These are phyloP conservation scores for Kalanchoe fedtschenkoi DNA, from an alignment of 164 flowering plant genomes.

Conservation along the genomic window DNA sequence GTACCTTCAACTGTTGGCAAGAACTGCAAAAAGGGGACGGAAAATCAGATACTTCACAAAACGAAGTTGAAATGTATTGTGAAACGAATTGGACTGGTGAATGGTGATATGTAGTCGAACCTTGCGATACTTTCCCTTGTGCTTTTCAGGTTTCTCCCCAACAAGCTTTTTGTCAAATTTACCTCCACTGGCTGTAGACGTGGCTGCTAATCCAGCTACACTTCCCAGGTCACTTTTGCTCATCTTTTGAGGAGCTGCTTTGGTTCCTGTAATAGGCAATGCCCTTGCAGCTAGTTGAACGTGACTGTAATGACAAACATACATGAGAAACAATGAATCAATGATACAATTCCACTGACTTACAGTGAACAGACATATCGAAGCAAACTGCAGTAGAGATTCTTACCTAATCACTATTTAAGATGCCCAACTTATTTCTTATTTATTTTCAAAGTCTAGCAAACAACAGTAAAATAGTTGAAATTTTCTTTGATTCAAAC, in stretches of 20 bases:
- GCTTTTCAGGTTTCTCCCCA: constrained; percentile 80
- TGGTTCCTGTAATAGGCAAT: constrained; percentile 64
- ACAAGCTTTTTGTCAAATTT: constrained; percentile 88
- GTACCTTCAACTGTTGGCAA: constrained; percentile 73
- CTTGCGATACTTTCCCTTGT: constrained; percentile 77
- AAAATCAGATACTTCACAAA: constrained; percentile 11
- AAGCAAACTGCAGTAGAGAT: no score
- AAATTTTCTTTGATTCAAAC: background rate
- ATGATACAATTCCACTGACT: background rate
- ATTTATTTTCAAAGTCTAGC: background rate
- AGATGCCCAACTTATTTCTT: background rate
- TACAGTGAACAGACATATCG: background rate
- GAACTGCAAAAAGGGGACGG: constrained; percentile 26
- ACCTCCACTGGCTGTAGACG: constrained; percentile 92
- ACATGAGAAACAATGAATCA: background rate
- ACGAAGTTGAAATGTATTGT: background rate
- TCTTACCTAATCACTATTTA: no score
- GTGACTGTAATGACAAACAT: constrained; percentile 39
- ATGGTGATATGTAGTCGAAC: constrained; percentile 31
- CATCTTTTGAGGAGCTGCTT: constrained; percentile 51
- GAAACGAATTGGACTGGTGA: background rate
- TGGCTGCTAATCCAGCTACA: constrained; percentile 81
- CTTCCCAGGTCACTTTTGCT: constrained; percentile 58
- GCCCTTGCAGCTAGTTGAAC: constrained; percentile 84
- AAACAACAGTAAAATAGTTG: background rate